Conservation (phyloP, 176 grass and related monocot species). For the Hordeum marinum region DNA sequence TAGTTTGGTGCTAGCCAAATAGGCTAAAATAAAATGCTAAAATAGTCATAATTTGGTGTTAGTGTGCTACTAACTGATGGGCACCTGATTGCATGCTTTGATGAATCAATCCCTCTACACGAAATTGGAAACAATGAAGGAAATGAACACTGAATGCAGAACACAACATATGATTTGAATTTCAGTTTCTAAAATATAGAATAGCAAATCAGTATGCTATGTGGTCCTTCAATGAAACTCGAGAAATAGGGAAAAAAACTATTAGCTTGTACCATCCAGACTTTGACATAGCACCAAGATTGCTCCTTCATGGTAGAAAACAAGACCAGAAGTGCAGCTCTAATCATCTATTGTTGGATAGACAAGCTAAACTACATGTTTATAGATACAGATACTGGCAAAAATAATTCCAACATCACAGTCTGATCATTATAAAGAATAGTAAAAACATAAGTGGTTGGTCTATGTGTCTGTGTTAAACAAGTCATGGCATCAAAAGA, state of each 20-base stretch:
- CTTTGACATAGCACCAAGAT: not conserved
- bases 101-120: too few relatives aligned
- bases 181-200: too few relatives aligned
- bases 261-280: not conserved
- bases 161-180: too few relatives aligned
- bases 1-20: too few relatives aligned
- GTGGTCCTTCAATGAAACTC: not conserved
- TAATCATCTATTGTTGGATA: not conserved
- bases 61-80: too few relatives aligned
- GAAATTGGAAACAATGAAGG: too few relatives aligned
- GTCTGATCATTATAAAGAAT: slow-evolving; percentile 2
- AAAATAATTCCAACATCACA: not conserved
- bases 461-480: not conserved
- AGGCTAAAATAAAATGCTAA: too few relatives aligned
- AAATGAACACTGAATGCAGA: too few relatives aligned
- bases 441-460: slow-evolving; percentile 1
- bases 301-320: not conserved
- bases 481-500: too few relatives aligned
- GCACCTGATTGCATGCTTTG: too few relatives aligned
- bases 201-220: too few relatives aligned
- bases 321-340: slow-evolving; percentile 21
- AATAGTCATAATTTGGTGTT: too few relatives aligned
- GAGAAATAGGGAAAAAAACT: not conserved
- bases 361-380: slow-evolving; percentile 9
- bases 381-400: not conserved